phyloP scores from a whole-genome alignment of 1,284 basidiomycete species.

The Waitea zeae region DNA sequence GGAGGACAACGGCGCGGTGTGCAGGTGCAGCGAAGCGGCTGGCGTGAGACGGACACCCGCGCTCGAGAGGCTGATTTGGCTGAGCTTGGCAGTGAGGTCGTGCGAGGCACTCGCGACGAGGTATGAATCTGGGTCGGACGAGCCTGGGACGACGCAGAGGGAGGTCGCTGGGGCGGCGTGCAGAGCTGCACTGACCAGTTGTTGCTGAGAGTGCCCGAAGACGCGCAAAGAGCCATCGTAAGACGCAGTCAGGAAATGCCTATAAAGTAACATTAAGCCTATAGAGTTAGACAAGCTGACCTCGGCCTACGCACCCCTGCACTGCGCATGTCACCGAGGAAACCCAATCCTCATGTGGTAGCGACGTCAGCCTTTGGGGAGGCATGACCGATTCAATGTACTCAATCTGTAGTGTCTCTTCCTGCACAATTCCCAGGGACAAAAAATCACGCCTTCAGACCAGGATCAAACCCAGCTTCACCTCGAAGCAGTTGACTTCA shows the following conservation, averaged over 20 bases:
- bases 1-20: conserved; percentile 58
- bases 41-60: conserved; percentile 14
- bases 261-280: conserved; percentile 11
- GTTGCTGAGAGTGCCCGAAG: conserved; percentile 53
- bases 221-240: conserved; percentile 67
- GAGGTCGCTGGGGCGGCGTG: conserved; percentile 64
- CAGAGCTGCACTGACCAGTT: conserved; percentile 27
- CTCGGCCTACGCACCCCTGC: conserved; percentile 39
- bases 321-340: conserved; percentile 61
- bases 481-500: neutral
- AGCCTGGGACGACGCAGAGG: conserved; percentile 34
- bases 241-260: conserved; percentile 62
- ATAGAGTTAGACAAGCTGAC: conserved; percentile 1
- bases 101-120: conserved; percentile 77
- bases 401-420: conserved; percentile 85
- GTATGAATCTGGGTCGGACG: conserved; percentile 20
- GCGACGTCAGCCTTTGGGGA: conserved; percentile 64
- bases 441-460: conserved; percentile 7
- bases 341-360: conserved; percentile 92
- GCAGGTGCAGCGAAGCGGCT: conserved; percentile 53
- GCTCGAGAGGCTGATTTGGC: conserved; percentile 25
- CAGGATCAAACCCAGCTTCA: conserved; percentile 5
- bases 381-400: conserved; percentile 90
- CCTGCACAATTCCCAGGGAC: too few relatives aligned
- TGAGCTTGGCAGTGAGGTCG: conserved; percentile 62